A percentile compares a stretch with the other conserved stretches of the same genome.
Evolutionary conservation across 805 yeast species (phyloP).

Genomic region (Pichia insulana): DNA sequence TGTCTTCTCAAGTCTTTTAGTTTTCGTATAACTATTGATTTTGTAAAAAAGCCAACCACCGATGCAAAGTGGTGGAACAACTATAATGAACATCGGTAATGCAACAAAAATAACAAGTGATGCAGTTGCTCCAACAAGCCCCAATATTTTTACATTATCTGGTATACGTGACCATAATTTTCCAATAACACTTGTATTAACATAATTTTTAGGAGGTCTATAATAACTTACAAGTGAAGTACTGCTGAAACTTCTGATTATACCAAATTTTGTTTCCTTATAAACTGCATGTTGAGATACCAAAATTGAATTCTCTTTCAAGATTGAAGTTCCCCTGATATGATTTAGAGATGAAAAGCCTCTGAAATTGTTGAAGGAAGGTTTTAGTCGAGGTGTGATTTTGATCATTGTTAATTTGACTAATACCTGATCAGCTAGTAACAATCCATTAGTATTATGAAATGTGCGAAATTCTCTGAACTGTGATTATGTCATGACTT

Average conservation of each 20-base stretch:
- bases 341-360: too few relatives aligned
- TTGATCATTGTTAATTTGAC: too few relatives aligned
- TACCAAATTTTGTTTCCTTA: background rate
- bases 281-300: background rate
- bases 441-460: too few relatives aligned
- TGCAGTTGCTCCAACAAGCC: conserved; percentile 20
- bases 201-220: conserved; percentile 19
- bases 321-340: too few relatives aligned
- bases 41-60: conserved; percentile 19
- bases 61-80: conserved; percentile 26
- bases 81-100: conserved; percentile 23
- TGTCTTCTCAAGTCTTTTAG: conserved; percentile 13
- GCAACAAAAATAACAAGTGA: conserved; percentile 26
- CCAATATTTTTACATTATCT: conserved; percentile 22
- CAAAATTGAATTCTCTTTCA: background rate
- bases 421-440: too few relatives aligned
- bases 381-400: too few relatives aligned
- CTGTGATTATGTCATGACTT: too few relatives aligned
- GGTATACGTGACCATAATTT: conserved; percentile 21
- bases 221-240: conserved; percentile 3
- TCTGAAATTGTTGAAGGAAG: too few relatives aligned
- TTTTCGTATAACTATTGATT: conserved; percentile 9
- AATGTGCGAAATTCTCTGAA: too few relatives aligned
- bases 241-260: conserved; percentile 3
- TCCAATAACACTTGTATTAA: conserved; percentile 9